These are phyloP conservation scores for Malus hybrid DNA, from an alignment of 331 rosid species.

Conservation along the genomic window DNA sequence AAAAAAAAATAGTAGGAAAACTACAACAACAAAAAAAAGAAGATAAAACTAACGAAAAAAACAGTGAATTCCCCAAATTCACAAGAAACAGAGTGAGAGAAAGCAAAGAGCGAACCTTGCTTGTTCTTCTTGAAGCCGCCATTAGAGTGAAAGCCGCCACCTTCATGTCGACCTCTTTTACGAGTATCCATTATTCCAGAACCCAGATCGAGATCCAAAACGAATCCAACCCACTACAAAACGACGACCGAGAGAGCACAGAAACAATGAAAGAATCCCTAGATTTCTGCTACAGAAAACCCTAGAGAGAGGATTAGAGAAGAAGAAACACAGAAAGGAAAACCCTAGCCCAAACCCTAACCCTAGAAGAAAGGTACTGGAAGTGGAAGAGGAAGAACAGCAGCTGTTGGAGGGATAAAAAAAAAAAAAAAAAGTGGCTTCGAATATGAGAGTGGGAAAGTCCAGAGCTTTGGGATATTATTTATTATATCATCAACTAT, in stretches of 20 bases:
- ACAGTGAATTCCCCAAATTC: neutral
- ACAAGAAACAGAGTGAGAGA: neutral
- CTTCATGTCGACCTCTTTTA: slow-evolving; percentile 71
- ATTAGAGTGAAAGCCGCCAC: slow-evolving; percentile 37
- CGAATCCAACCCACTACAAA: slow-evolving; percentile 7
- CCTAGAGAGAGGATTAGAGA: neutral
- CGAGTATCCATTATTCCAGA: slow-evolving; percentile 58
- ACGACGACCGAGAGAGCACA: neutral
- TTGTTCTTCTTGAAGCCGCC: slow-evolving; percentile 73
- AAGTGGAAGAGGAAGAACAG: slow-evolving; percentile 1
- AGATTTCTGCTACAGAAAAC: neutral
- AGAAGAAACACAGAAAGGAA: neutral
- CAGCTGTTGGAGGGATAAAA: neutral
- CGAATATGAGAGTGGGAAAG: slow-evolving; percentile 9
- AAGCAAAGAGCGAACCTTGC: slow-evolving; percentile 49
- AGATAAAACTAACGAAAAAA: neutral
- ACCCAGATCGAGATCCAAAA: slow-evolving; percentile 45
- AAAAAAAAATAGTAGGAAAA: neutral
- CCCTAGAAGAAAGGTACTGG: slow-evolving; percentile 27
- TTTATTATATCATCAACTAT: neutral
- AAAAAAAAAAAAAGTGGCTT: neutral
- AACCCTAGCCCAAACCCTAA: slow-evolving; percentile 46
- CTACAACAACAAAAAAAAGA: neutral
- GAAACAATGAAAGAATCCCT: neutral
- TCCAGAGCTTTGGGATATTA: slow-evolving; percentile 9